Evolutionary conservation across 139 green algal genomes (phyloP).

Genomic region (Microglena sp.): DNA sequence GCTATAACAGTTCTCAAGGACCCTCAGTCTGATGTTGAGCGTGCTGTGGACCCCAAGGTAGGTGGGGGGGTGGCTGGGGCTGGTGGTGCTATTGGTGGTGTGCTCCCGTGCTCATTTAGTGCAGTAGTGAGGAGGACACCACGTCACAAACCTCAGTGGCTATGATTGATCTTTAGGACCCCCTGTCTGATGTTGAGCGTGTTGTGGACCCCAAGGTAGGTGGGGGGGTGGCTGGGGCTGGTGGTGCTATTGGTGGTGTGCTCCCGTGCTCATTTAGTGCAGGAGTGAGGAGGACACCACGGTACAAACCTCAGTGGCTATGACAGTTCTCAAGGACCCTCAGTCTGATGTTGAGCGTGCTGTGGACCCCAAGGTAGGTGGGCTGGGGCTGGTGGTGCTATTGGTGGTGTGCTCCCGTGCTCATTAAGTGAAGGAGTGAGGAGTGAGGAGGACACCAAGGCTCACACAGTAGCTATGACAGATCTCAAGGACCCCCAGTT

Average conservation of each 20-base stretch:
- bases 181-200: slow-evolving; percentile 71
- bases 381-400: too few relatives aligned
- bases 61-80: neutral
- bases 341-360: slow-evolving; percentile 71
- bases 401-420: too few relatives aligned
- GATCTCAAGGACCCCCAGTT: slow-evolving; percentile 83
- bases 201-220: slow-evolving; percentile 69
- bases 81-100: too few relatives aligned
- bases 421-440: slow-evolving; percentile 85
- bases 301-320: slow-evolving; percentile 51
- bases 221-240: too few relatives aligned
- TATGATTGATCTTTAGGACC: slow-evolving; percentile 76
- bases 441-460: slow-evolving; percentile 72
- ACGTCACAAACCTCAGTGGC: slow-evolving; percentile 53
- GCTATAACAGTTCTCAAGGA: slow-evolving; percentile 72
- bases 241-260: too few relatives aligned
- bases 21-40: slow-evolving; percentile 71
- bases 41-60: slow-evolving; percentile 73
- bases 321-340: slow-evolving; percentile 81
- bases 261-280: slow-evolving; percentile 93
- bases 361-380: slow-evolving; percentile 66
- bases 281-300: slow-evolving; percentile 76
- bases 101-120: slow-evolving; percentile 94
- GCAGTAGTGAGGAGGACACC: slow-evolving; percentile 80
- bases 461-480: slow-evolving; percentile 57